These are phyloP conservation scores for Mucor mucedo DNA, from an alignment of 371 early-diverging fungal genomes.

Conservation along the genomic window DNA sequence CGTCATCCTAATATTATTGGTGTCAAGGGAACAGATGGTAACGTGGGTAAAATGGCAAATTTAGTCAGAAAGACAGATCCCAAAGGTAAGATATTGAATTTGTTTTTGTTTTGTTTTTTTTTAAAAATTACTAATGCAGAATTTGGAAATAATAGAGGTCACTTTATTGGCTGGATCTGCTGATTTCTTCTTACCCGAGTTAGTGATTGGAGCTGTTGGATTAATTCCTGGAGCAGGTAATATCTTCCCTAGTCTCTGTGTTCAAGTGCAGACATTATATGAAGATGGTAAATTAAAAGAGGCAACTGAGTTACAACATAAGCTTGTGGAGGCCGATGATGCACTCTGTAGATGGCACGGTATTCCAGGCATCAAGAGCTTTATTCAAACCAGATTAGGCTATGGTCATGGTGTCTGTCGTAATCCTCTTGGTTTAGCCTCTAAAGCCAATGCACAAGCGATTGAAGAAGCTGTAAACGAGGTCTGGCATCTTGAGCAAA, in stretches of 20 bases:
- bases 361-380: conserved; percentile 47
- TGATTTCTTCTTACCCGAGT: conserved; percentile 50
- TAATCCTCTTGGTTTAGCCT: conserved; percentile 34
- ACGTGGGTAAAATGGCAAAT: conserved; percentile 54
- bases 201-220: conserved; percentile 49
- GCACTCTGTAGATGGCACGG: conserved; percentile 52
- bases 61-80: conserved; percentile 32
- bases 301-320: conserved; percentile 41
- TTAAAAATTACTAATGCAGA: neutral
- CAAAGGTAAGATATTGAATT: conserved; percentile 17
- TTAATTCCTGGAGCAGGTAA: conserved; percentile 51
- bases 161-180: conserved; percentile 51
- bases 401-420: conserved; percentile 47
- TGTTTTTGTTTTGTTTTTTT: neutral
- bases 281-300: conserved; percentile 37
- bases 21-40: conserved; percentile 55
- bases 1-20: conserved; percentile 52
- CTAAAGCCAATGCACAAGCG: conserved; percentile 8
- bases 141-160: conserved; percentile 21
- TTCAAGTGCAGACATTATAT: conserved; percentile 38
- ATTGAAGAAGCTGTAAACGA: conserved; percentile 32
- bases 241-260: conserved; percentile 42
- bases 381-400: conserved; percentile 35
- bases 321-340: conserved; percentile 51
- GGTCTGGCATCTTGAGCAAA: conserved; percentile 28